phyloP scores from a whole-genome alignment of 768 basidiomycete genomes.

The Dacryopinax primogenitus region DNA sequence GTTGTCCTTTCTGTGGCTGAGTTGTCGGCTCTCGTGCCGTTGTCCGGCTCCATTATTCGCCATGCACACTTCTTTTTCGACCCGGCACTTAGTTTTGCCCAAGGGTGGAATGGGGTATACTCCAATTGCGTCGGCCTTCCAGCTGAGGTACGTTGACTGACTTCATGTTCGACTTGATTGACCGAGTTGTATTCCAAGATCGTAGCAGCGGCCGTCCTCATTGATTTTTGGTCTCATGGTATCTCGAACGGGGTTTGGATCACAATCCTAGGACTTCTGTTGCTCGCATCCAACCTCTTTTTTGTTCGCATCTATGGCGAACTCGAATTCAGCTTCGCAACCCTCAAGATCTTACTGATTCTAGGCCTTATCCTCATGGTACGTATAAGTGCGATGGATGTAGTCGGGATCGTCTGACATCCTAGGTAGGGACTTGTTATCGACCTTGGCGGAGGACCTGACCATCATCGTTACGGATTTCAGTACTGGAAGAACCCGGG shows the following conservation, averaged over 20 bases:
- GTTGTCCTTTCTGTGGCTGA: conserved; percentile 58
- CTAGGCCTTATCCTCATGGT: conserved; percentile 28
- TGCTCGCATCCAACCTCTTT: conserved; percentile 12
- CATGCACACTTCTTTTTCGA: conserved; percentile 42
- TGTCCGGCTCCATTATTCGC: conserved; percentile 62
- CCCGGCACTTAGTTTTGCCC: conserved; percentile 45
- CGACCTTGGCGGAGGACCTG: no score
- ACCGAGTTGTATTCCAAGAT: not conserved
- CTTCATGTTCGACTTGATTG: not conserved
- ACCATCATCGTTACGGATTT: conserved; percentile 42
- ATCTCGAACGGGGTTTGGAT: conserved; percentile 4
- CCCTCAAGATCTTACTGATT: conserved; percentile 26
- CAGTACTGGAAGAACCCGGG: conserved; percentile 25
- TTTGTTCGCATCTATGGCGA: conserved; percentile 19
- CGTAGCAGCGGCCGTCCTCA: not conserved
- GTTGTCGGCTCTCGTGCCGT: conserved; percentile 69
- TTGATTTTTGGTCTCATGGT: conserved; percentile 12
- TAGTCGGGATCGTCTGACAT: no score
- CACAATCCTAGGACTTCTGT: not conserved
- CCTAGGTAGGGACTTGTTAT: conserved; percentile 41
- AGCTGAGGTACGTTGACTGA: not conserved
- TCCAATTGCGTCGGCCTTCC: not conserved
- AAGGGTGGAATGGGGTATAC: conserved; percentile 28
- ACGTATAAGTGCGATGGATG: no score
- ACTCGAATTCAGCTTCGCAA: conserved; percentile 22